These are phyloP conservation scores for Dipteronia dyeriana DNA, from an alignment of 345 rosid species.

Conservation along the genomic window DNA sequence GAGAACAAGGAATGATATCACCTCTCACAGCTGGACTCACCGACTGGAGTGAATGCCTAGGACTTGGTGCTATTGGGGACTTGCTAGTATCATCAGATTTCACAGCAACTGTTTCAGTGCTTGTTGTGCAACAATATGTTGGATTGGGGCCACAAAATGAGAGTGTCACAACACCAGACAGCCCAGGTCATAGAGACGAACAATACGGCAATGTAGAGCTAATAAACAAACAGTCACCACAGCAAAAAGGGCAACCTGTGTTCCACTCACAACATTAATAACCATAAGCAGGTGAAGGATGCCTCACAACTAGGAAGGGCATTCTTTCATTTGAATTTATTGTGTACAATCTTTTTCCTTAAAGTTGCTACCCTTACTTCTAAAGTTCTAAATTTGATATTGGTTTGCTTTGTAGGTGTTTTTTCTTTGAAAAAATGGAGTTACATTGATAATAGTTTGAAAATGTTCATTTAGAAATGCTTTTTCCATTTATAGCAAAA, in stretches of 20 bases:
- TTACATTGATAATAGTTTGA: background rate
- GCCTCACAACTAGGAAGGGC: background rate
- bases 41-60: conserved; percentile 99
- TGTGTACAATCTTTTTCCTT: background rate
- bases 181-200: conserved; percentile 39
- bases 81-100: conserved; percentile 91
- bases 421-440: background rate
- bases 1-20: conserved; percentile 76
- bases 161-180: conserved; percentile 44
- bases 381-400: background rate
- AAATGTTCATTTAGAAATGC: background rate
- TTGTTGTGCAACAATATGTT: conserved; percentile 78
- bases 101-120: conserved; percentile 73
- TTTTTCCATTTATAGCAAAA: background rate
- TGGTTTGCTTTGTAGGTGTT: conserved; percentile 8
- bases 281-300: background rate
- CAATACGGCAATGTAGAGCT: conserved; percentile 17
- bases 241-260: conserved; percentile 14
- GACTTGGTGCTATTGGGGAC: conserved; percentile 94
- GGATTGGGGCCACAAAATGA: conserved; percentile 40
- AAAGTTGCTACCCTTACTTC: conserved; percentile 1
- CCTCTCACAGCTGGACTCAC: conserved; percentile 86
- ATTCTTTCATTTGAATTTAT: background rate
- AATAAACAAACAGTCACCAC: conserved; percentile 21
- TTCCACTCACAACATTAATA: conserved; percentile 14